Conservation (phyloP, 805 yeast species). For the Danielozyma ontarioensis region DNA sequence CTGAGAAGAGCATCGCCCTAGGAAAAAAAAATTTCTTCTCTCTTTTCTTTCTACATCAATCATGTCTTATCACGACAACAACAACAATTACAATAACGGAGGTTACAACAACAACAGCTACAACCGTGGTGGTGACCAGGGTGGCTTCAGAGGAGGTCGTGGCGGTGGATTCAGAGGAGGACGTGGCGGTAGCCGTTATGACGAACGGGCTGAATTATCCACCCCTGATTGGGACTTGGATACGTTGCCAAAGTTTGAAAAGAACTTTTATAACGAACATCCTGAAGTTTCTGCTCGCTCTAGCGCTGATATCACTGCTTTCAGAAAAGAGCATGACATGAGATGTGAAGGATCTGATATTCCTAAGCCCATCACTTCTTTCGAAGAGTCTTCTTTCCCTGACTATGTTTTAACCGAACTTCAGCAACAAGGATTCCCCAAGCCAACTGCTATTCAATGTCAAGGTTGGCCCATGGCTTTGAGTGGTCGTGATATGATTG, state of each 20-base stretch:
- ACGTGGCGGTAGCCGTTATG: conserved; percentile 31
- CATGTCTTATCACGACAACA: conserved; percentile 4
- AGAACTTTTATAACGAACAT: conserved; percentile 89
- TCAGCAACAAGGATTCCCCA: conserved; percentile 85
- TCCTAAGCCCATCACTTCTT: conserved; percentile 88
- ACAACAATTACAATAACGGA: conserved; percentile 12
- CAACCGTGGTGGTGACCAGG: conserved; percentile 25
- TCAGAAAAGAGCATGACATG: conserved; percentile 86
- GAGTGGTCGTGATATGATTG: conserved; percentile 98
- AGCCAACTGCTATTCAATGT: conserved; percentile 95
- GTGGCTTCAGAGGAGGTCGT: conserved; percentile 25
- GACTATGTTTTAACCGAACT: conserved; percentile 87
- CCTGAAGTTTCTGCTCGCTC: conserved; percentile 71
- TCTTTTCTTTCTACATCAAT: neutral
- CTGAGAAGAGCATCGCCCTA: neutral
- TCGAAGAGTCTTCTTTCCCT: conserved; percentile 98
- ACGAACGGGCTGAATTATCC: conserved; percentile 45
- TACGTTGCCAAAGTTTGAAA: conserved; percentile 82
- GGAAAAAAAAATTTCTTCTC: neutral
- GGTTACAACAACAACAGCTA: conserved; percentile 12
- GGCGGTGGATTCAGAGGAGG: conserved; percentile 35
- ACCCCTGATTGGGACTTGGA: conserved; percentile 80
- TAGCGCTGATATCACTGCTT: conserved; percentile 64
- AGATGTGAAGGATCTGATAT: conserved; percentile 75
- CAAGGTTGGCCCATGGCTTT: conserved; percentile 99